Percentiles rank a stretch among this genome's conserved stretches.
phyloP scores from a whole-genome alignment of 176 grass and related monocot species.

The Triticum urartu region DNA sequence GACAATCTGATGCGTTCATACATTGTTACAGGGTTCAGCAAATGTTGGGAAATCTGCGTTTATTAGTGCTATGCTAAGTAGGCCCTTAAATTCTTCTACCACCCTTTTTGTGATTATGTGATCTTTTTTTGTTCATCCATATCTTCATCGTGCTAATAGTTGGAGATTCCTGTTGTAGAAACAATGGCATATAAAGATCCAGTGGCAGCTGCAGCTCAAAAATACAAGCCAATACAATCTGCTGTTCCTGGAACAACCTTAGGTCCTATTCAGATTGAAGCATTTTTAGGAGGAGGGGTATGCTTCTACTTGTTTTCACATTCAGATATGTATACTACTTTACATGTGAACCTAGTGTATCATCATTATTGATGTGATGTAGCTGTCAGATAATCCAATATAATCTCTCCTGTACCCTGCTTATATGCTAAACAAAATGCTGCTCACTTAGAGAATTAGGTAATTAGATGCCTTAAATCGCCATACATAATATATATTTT shows the following conservation, averaged over 20 bases:
- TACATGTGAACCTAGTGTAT: not conserved
- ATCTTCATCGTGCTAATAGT: conserved; percentile 16
- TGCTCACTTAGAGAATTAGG: not conserved
- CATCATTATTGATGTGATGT: not conserved
- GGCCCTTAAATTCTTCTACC: conserved; percentile 8
- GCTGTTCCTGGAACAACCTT: conserved; percentile 96
- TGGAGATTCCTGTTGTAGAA: conserved; percentile 33
- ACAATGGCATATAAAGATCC: conserved; percentile 90
- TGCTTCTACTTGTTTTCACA: conserved; percentile 12
- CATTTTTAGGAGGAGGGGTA: conserved; percentile 84
- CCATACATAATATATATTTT: not conserved
- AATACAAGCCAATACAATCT: conserved; percentile 97
- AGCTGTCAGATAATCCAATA: not conserved
- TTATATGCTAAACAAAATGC: not conserved
- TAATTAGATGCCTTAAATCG: not conserved
- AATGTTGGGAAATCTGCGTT: conserved; percentile 99
- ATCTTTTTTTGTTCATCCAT: not conserved
- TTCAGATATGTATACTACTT: not conserved
- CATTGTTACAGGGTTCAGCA: conserved; percentile 67
- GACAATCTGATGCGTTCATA: not conserved
- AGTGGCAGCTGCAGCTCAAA: conserved; percentile 88
- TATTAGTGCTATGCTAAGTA: conserved; percentile 91
- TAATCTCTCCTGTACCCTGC: not conserved
- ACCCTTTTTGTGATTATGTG: not conserved
- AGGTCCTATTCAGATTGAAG: conserved; percentile 93